These are phyloP conservation scores for Taphrina flavorubra DNA, from an alignment of 1,139 yeast genomes.

Conservation along the genomic window DNA sequence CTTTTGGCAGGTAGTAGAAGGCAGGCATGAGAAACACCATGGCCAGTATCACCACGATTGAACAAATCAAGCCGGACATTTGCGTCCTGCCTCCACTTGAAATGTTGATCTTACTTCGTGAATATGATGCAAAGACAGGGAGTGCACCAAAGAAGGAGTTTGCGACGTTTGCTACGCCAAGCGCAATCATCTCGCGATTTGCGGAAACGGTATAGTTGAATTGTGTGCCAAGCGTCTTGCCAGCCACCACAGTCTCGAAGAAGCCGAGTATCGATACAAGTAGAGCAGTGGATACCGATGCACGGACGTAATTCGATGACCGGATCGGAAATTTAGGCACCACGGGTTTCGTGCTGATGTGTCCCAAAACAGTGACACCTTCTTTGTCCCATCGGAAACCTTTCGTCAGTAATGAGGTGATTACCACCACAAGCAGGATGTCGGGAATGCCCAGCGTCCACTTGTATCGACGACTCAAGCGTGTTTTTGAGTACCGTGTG, in stretches of 20 bases:
- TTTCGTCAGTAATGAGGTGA: constrained; percentile 65
- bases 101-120: constrained; percentile 87
- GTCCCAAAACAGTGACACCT: constrained; percentile 75
- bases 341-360: constrained; percentile 58
- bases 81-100: constrained; percentile 86
- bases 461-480: constrained; percentile 45
- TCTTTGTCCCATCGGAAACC: constrained; percentile 60
- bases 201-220: constrained; percentile 52
- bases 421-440: constrained; percentile 72
- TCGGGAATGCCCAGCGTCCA: constrained; percentile 71
- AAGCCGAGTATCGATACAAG: constrained; percentile 87
- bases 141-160: constrained; percentile 76
- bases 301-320: constrained; percentile 51
- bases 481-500: constrained; percentile 48
- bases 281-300: constrained; percentile 57
- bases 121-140: constrained; percentile 97
- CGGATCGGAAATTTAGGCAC: constrained; percentile 60
- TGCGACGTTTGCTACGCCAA: constrained; percentile 75
- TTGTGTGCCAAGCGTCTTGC: constrained; percentile 61
- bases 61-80: constrained; percentile 80
- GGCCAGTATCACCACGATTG: constrained; percentile 69
- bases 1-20: constrained; percentile 76
- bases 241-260: constrained; percentile 92
- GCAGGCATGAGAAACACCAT: constrained; percentile 66
- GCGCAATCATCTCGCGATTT: constrained; percentile 62